Percentiles rank a stretch among this genome's conserved stretches.
Conservation (phyloP, 176 grass and related monocot species). For the Triticum urartu region DNA sequence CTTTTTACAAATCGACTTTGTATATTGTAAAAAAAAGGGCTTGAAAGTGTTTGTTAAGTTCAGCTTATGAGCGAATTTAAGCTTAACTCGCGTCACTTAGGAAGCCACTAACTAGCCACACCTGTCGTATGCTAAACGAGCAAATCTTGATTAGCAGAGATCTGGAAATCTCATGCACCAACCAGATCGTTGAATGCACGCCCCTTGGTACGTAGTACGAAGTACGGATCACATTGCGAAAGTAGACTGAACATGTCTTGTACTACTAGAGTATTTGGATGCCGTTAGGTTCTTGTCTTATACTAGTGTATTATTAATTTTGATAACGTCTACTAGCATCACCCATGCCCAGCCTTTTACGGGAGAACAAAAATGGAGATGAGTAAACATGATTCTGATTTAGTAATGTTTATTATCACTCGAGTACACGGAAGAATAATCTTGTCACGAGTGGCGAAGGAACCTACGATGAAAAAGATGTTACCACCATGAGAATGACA, state of each 20-base stretch:
- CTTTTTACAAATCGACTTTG: background rate
- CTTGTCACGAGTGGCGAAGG: background rate
- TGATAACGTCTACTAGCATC: too few species aligned
- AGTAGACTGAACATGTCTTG: background rate
- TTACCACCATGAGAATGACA: constrained; percentile 16
- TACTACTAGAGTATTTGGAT: background rate
- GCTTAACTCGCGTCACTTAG: background rate
- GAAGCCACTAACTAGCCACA: background rate
- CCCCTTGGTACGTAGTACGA: background rate
- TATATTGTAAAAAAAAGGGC: background rate
- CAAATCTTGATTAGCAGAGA: background rate
- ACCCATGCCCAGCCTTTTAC: too few species aligned
- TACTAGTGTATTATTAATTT: background rate
- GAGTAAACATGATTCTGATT: background rate
- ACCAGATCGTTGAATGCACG: constrained; percentile 4
- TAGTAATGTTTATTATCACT: background rate
- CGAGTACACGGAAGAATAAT: background rate
- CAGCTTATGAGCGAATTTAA: background rate
- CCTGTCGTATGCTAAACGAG: background rate
- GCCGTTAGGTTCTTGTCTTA: background rate
- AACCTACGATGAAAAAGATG: background rate
- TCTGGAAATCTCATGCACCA: constrained; percentile 24
- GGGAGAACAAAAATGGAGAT: background rate
- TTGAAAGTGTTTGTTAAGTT: too few species aligned
- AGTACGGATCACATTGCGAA: background rate